A percentile compares a stretch with the other conserved stretches of the same genome.
phyloP scores from a whole-genome alignment of 768 basidiomycete genomes.

The Lactarius quietus region DNA sequence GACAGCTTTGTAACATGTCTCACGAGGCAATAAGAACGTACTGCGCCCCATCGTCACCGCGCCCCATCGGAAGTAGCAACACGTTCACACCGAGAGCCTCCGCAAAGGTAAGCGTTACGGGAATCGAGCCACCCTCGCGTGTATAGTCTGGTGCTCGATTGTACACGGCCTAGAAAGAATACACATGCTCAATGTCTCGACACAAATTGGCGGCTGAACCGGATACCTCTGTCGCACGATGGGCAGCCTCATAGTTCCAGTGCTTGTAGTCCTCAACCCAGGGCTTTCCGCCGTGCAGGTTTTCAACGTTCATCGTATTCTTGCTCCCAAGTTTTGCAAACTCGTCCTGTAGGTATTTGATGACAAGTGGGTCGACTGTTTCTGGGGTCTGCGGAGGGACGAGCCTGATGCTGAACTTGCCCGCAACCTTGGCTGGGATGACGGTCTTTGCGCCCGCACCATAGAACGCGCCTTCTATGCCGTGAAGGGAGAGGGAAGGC shows the following conservation, averaged over 20 bases:
- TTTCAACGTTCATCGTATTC: conserved; percentile 72
- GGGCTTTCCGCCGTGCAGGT: conserved; percentile 78
- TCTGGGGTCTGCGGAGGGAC: conserved; percentile 89
- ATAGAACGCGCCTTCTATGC: conserved; percentile 93
- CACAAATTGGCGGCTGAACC: neutral
- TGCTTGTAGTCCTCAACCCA: conserved; percentile 86
- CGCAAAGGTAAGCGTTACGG: conserved; percentile 91
- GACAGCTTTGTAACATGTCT: neutral
- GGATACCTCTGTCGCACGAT: conserved; percentile 71
- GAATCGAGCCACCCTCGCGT: conserved; percentile 92
- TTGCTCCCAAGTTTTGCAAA: conserved; percentile 85
- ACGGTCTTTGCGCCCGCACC: conserved; percentile 85
- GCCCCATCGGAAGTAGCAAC: conserved; percentile 85
- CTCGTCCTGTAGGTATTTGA: conserved; percentile 64
- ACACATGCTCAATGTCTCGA: neutral
- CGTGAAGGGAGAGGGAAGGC: conserved; percentile 87
- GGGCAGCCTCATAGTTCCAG: conserved; percentile 92
- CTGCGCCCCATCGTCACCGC: conserved; percentile 95
- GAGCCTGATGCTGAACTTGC: conserved; percentile 94
- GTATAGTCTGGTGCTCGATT: conserved; percentile 74
- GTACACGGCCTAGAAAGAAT: conserved; percentile 47
- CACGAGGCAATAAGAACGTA: conserved; percentile 38
- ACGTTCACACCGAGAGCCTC: conserved; percentile 86
- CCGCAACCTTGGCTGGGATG: conserved; percentile 83
- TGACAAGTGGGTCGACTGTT: conserved; percentile 64